Evolutionary conservation across 2,329 filamentous ascomycete species (phyloP).

Genomic region (Davidsoniella virescens): DNA sequence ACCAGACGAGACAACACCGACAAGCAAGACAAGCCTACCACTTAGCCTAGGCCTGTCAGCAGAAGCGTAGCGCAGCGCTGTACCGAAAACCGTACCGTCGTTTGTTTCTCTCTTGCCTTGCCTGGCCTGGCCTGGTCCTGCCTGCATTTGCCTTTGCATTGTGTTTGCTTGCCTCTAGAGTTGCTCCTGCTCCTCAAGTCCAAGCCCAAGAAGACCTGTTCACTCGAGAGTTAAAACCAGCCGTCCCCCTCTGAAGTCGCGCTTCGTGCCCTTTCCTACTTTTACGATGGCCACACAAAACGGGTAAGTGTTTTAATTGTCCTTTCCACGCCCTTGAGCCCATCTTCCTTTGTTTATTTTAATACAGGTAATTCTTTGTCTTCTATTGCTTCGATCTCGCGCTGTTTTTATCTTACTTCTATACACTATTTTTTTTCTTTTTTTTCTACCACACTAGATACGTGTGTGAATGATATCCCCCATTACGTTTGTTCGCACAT

Average conservation of each 20-base stretch:
- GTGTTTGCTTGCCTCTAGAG: too few species aligned
- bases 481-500: not conserved
- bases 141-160: too few species aligned
- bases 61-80: too few species aligned
- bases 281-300: slow-evolving; percentile 12
- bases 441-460: not conserved
- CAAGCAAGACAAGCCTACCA: too few species aligned
- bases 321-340: slow-evolving; percentile 1
- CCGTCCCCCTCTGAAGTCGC: slow-evolving; percentile 8
- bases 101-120: too few species aligned
- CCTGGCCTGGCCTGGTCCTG: too few species aligned
- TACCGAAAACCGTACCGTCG: too few species aligned
- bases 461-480: not conserved
- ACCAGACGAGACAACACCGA: too few species aligned
- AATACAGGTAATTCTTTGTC: not conserved
- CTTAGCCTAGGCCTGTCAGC: too few species aligned
- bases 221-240: slow-evolving; percentile 7
- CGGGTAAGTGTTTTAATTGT: slow-evolving; percentile 7
- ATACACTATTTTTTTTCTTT: not conserved
- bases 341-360: not conserved
- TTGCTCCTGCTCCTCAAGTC: too few species aligned
- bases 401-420: not conserved
- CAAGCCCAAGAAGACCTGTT: slow-evolving; percentile 1
- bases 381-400: not conserved
- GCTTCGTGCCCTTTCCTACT: slow-evolving; percentile 6